Conservation (phyloP, 108 stramenopile species). For the Thalassiosira profunda region DNA sequence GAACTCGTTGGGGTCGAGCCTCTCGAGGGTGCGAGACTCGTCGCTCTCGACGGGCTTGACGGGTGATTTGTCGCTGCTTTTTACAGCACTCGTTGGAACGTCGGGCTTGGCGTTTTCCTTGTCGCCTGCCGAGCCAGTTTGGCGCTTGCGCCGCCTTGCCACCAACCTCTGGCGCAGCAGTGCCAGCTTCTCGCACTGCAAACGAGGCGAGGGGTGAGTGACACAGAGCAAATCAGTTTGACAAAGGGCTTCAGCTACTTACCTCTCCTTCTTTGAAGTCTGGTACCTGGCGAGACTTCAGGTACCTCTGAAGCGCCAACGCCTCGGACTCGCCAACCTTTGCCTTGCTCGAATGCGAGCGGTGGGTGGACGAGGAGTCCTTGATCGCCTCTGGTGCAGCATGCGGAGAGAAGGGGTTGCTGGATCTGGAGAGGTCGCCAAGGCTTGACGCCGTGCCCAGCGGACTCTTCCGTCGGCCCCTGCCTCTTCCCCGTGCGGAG, state of each 20-base stretch:
- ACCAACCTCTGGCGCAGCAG: conserved; percentile 40
- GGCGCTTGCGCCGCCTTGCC: conserved; percentile 16
- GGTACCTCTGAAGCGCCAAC: background rate
- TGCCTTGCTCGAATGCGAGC: too few relatives aligned
- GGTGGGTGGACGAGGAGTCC: background rate
- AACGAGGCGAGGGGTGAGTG: background rate
- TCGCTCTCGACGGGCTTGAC: background rate
- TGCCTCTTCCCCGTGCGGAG: background rate
- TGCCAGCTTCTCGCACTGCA: conserved; percentile 41
- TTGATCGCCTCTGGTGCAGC: background rate
- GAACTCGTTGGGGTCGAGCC: background rate
- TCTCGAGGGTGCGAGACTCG: background rate
- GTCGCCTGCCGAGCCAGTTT: background rate
- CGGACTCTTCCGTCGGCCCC: background rate
- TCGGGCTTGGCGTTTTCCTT: background rate
- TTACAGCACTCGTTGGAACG: background rate
- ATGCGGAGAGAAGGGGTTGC: background rate
- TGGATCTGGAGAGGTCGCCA: background rate
- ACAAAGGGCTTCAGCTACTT: background rate
- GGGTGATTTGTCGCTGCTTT: background rate
- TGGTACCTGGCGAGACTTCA: conserved; percentile 28
- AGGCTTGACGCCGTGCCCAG: background rate
- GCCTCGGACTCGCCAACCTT: too few relatives aligned
- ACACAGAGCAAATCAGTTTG: background rate
- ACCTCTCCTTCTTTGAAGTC: conserved; percentile 51